Percentiles rank a stretch among this genome's conserved stretches.
Evolutionary conservation across 306 rosid species (phyloP).

Genomic region (Glycine latifolia): DNA sequence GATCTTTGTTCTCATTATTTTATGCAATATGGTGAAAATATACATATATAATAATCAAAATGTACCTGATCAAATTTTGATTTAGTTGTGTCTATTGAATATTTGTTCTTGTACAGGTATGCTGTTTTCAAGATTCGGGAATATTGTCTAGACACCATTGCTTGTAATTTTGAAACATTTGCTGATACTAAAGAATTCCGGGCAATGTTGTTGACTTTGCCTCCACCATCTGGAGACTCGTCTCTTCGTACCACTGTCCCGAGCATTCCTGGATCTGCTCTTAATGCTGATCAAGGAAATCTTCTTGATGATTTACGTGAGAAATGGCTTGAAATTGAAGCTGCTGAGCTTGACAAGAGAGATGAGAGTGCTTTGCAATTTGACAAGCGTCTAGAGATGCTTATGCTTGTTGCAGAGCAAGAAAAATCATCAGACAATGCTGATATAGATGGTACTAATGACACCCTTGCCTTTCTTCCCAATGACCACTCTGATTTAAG

Average conservation of each 20-base stretch:
- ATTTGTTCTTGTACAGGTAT: conserved; percentile 64
- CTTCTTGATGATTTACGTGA: conserved; percentile 94
- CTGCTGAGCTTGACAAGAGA: conserved; percentile 93
- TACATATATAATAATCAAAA: not conserved
- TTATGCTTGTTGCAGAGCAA: conserved; percentile 80
- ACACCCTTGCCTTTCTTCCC: conserved; percentile 37
- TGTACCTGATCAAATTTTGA: conserved; percentile 16
- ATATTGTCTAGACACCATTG: conserved; percentile 81
- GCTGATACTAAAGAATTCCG: conserved; percentile 83
- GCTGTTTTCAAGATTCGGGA: conserved; percentile 89
- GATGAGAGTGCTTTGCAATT: conserved; percentile 92
- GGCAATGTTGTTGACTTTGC: conserved; percentile 83
- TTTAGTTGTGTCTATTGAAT: conserved; percentile 27
- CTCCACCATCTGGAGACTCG: conserved; percentile 95
- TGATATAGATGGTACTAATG: conserved; percentile 44
- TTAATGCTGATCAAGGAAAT: conserved; percentile 75
- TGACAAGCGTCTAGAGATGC: conserved; percentile 93
- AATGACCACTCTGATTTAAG: conserved; percentile 36
- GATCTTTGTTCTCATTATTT: conserved; percentile 18
- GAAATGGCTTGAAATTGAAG: conserved; percentile 98
- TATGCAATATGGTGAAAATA: conserved; percentile 17
- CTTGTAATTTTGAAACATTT: conserved; percentile 88
- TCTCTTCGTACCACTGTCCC: conserved; percentile 91
- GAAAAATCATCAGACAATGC: conserved; percentile 62
- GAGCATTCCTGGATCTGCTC: conserved; percentile 86